phyloP scores from a whole-genome alignment of 495 filamentous ascomycete genomes.

The Aspergillus funiculosus region DNA sequence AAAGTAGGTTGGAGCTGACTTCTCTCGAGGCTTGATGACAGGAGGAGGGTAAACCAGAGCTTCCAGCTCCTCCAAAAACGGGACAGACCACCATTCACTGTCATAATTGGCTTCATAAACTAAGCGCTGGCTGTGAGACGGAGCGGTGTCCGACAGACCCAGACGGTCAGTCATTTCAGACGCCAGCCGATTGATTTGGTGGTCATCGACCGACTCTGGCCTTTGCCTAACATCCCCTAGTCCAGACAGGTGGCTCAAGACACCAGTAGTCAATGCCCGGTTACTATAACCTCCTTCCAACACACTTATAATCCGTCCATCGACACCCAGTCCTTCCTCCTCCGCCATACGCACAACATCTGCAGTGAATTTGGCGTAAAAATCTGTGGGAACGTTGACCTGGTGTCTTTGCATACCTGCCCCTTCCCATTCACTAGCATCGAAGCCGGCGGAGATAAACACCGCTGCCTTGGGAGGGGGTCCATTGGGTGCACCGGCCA shows the following conservation, averaged over 20 bases:
- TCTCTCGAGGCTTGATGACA: slow-evolving; percentile 45
- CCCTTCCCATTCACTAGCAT: slow-evolving; percentile 93
- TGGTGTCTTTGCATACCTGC: slow-evolving; percentile 88
- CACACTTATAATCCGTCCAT: slow-evolving; percentile 84
- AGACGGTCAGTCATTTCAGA: slow-evolving; percentile 27
- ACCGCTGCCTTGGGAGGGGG: slow-evolving; percentile 71
- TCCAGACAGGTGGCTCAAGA: slow-evolving; percentile 81
- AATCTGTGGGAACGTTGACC: slow-evolving; percentile 92
- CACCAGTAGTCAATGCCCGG: slow-evolving; percentile 77
- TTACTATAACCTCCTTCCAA: slow-evolving; percentile 96
- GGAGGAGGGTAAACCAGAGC: slow-evolving; percentile 44
- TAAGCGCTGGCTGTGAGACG: not conserved
- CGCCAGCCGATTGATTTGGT: slow-evolving; percentile 17
- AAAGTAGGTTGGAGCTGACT: slow-evolving; percentile 58
- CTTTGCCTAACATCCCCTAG: slow-evolving; percentile 42
- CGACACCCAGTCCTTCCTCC: slow-evolving; percentile 69
- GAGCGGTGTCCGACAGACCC: slow-evolving; percentile 13
- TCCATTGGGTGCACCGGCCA: slow-evolving; percentile 47
- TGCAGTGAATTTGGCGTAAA: slow-evolving; percentile 83
- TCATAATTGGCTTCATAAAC: slow-evolving; percentile 43
- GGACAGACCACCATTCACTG: slow-evolving; percentile 70
- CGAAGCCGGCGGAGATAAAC: slow-evolving; percentile 92
- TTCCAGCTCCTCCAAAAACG: slow-evolving; percentile 61
- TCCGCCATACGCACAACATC: slow-evolving; percentile 78
- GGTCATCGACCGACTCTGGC: not conserved